A percentile compares a stretch with the other conserved stretches of the same genome.
phyloP scores from a whole-genome alignment of 139 green algal genomes.

The Coelastrella sp. region DNA sequence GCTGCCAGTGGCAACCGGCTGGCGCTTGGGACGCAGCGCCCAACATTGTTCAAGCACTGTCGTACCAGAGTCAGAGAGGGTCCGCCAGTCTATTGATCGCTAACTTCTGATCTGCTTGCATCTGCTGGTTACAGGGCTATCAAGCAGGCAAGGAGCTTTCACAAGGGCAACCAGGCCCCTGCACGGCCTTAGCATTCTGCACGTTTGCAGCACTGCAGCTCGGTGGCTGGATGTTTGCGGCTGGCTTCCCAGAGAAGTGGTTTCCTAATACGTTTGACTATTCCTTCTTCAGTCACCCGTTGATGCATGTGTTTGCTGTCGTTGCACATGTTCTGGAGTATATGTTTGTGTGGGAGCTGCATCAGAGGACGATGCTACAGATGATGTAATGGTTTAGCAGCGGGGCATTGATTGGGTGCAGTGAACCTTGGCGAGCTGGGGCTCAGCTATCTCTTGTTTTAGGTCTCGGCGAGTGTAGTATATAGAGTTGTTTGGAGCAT shows the following conservation, averaged over 20 bases:
- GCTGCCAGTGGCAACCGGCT: no score
- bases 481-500: no score
- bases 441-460: no score
- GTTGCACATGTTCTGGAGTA: conserved; percentile 49
- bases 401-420: no score
- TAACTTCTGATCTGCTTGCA: neutral
- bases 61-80: no score
- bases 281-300: conserved; percentile 25
- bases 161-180: neutral
- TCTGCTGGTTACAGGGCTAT: neutral
- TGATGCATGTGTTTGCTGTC: conserved; percentile 46
- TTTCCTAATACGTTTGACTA: conserved; percentile 39
- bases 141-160: conserved; percentile 19
- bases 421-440: no score
- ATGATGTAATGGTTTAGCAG: neutral
- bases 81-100: neutral
- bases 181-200: neutral
- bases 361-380: conserved; percentile 21
- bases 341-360: conserved; percentile 41
- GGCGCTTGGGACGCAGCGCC: no score
- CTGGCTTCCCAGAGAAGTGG: conserved; percentile 37
- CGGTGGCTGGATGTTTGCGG: conserved; percentile 38
- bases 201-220: conserved; percentile 35
- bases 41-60: no score
- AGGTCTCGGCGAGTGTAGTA: no score